Evolutionary conservation across 2,329 filamentous ascomycete species (phyloP).

Genomic region (Zymoseptoria pseudotritici): DNA sequence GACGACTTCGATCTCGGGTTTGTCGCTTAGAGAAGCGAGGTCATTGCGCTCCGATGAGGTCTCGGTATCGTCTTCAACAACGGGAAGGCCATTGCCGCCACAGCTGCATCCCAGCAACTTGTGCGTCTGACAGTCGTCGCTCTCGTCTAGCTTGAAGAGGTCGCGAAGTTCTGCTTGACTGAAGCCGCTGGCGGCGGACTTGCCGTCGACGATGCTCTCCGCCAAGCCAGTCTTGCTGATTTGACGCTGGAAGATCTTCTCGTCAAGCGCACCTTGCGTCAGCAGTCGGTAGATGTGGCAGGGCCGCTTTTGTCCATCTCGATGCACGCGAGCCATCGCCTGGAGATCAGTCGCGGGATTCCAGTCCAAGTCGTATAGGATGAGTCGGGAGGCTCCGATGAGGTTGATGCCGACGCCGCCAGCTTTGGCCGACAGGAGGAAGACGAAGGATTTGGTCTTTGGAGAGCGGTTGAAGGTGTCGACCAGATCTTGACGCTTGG

Average conservation of each 20-base stretch:
- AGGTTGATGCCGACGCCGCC: conserved; percentile 64
- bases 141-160: conserved; percentile 58
- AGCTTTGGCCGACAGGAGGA: conserved; percentile 65
- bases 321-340: conserved; percentile 67
- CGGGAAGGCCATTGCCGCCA: conserved; percentile 43
- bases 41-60: neutral
- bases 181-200: conserved; percentile 54
- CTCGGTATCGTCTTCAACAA: conserved; percentile 15
- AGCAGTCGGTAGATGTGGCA: conserved; percentile 64
- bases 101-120: conserved; percentile 59
- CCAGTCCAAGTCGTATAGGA: conserved; percentile 70
- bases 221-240: conserved; percentile 63
- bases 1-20: neutral
- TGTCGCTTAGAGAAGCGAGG: neutral
- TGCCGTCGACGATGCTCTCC: conserved; percentile 64
- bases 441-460: conserved; percentile 54
- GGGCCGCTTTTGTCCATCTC: conserved; percentile 61
- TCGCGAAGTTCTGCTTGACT: conserved; percentile 59
- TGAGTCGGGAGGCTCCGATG: conserved; percentile 60
- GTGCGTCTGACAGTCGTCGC: conserved; percentile 58
- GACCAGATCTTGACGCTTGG: conserved; percentile 60
- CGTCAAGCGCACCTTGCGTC: conserved; percentile 61
- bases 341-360: conserved; percentile 67
- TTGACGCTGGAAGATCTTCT: conserved; percentile 69
- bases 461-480: conserved; percentile 60